These are phyloP conservation scores for Trichophyton benhamiae DNA, from an alignment of 2,329 filamentous ascomycete species.

Conservation along the genomic window DNA sequence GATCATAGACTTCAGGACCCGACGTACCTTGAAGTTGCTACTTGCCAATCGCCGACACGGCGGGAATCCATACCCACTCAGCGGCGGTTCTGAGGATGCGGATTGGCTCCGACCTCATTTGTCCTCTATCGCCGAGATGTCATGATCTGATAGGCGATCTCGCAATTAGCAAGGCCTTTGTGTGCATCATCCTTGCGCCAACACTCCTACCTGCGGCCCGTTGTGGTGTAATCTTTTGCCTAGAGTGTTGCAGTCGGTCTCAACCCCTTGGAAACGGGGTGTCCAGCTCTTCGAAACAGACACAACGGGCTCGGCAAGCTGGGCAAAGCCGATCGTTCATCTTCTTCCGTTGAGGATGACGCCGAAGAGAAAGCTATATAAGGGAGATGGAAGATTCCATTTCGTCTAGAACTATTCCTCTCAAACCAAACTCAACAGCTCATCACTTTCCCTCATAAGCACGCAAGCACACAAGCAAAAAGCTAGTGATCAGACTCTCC, in stretches of 20 bases:
- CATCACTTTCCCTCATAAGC: background rate
- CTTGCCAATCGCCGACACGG: constrained; percentile 1
- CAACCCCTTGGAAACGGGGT: background rate
- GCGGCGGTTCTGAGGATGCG: background rate
- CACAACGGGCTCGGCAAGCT: background rate
- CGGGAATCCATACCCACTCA: constrained; percentile 3
- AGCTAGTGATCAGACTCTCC: background rate
- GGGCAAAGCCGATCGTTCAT: background rate
- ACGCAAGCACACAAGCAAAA: background rate
- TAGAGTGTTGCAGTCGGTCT: background rate
- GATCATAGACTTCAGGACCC: constrained; percentile 2
- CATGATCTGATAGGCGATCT: constrained; percentile 1
- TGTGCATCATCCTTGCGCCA: background rate
- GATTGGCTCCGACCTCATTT: constrained; percentile 4
- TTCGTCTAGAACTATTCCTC: background rate
- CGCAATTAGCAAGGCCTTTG: background rate
- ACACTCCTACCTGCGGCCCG: background rate
- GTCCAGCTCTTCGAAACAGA: background rate
- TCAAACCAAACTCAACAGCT: background rate
- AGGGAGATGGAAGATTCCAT: background rate
- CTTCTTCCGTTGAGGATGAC: background rate
- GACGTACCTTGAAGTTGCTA: background rate
- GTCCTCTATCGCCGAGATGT: constrained; percentile 5
- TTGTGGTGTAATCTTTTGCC: background rate
- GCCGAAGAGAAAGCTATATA: constrained; percentile 1